Evolutionary conservation across 495 filamentous ascomycete genomes (phyloP).

Genomic region (Aspergillus hancockii): DNA sequence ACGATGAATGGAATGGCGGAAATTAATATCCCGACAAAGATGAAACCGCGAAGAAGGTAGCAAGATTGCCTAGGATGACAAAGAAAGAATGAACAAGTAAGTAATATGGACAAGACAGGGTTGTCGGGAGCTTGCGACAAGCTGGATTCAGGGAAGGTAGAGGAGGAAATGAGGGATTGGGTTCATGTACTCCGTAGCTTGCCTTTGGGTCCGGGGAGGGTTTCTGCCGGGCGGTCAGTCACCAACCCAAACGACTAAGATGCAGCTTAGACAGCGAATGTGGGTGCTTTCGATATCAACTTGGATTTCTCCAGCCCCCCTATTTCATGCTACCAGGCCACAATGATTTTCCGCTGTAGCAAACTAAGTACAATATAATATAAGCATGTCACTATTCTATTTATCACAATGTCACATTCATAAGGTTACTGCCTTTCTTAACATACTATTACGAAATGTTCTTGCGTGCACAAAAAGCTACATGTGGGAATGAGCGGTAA

Average conservation of each 20-base stretch:
- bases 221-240: conserved; percentile 14
- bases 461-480: neutral
- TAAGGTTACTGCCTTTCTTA: neutral
- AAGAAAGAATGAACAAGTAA: conserved; percentile 5
- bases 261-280: neutral
- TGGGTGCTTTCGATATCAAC: no score
- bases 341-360: no score
- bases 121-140: conserved; percentile 5
- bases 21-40: neutral
- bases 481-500: conserved; percentile 39
- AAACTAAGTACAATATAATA: no score
- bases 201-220: neutral
- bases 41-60: neutral
- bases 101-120: neutral
- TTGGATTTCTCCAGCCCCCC: no score
- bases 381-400: no score
- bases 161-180: conserved; percentile 3
- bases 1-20: conserved; percentile 5
- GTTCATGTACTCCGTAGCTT: conserved; percentile 9
- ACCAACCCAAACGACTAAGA: neutral
- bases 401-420: neutral
- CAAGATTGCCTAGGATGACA: neutral
- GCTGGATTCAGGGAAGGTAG: neutral
- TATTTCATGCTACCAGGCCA: no score
- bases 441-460: neutral